These are phyloP conservation scores for Capsicum baccatum DNA, from an alignment of 257 asterid species.

Conservation along the genomic window DNA sequence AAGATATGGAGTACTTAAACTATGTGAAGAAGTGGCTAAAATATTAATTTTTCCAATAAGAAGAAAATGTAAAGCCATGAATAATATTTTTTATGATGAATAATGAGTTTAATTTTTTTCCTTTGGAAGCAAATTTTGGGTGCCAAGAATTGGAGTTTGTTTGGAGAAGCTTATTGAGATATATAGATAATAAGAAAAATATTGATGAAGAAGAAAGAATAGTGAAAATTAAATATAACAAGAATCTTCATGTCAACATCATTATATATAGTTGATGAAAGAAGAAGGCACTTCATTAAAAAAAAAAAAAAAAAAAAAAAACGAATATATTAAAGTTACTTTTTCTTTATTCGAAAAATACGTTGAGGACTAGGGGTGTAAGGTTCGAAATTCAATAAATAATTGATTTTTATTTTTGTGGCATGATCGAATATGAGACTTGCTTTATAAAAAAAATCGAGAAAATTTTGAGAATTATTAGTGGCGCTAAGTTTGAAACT, in stretches of 20 bases:
- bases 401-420: no score
- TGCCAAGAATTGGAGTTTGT: slow-evolving; percentile 16
- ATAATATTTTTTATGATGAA: neutral
- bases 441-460: no score
- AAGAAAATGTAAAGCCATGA: slow-evolving; percentile 19
- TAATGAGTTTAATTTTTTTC: neutral
- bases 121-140: neutral
- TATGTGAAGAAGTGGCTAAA: slow-evolving; percentile 17
- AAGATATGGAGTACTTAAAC: neutral
- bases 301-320: neutral
- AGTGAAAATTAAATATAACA: neutral
- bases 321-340: neutral
- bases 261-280: neutral
- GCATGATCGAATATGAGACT: no score
- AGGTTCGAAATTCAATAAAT: no score
- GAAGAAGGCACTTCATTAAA: neutral
- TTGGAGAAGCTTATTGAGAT: slow-evolving; percentile 13
- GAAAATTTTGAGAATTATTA: fast-evolving
- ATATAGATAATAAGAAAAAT: neutral
- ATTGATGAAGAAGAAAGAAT: slow-evolving; percentile 20
- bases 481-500: fast-evolving
- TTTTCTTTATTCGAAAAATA: no score
- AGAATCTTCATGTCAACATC: slow-evolving; percentile 18
- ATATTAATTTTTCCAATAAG: slow-evolving; percentile 9
- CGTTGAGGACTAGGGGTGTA: neutral